Conservation (phyloP, 108 stramenopile species). For the Asterionellopsis glacialis region DNA sequence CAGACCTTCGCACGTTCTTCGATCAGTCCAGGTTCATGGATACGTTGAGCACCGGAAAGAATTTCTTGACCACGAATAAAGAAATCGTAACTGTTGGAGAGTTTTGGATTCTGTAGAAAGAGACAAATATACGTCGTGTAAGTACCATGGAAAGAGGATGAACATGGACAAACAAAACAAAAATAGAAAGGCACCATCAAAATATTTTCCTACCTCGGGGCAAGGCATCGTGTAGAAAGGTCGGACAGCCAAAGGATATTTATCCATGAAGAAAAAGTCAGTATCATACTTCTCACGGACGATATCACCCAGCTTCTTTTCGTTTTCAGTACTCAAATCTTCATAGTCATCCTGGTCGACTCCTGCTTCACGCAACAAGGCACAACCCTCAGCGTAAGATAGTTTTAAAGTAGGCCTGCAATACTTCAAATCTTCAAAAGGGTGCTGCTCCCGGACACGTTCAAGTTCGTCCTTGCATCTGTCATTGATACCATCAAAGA, state of each 20-base stretch:
- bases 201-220: slow-evolving; percentile 52
- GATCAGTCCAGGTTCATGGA: slow-evolving; percentile 94
- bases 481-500: slow-evolving; percentile 93
- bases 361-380: slow-evolving; percentile 80
- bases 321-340: slow-evolving; percentile 95
- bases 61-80: slow-evolving; percentile 99
- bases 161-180: not conserved
- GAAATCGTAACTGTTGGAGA: slow-evolving; percentile 96
- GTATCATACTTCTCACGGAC: slow-evolving; percentile 95
- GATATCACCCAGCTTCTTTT: slow-evolving; percentile 95
- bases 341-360: slow-evolving; percentile 86
- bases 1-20: slow-evolving; percentile 86
- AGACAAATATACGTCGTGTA: not conserved
- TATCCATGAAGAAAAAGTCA: slow-evolving; percentile 99
- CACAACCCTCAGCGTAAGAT: slow-evolving; percentile 90
- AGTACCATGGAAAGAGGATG: not conserved
- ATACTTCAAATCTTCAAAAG: slow-evolving; percentile 94
- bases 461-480: slow-evolving; percentile 86
- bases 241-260: slow-evolving; percentile 94
- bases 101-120: slow-evolving; percentile 58
- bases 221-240: slow-evolving; percentile 99
- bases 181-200: not conserved
- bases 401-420: slow-evolving; percentile 88
- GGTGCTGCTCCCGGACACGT: slow-evolving; percentile 91
- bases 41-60: slow-evolving; percentile 96